Conservation (phyloP, 1,284 basidiomycete species). For the Trametes hirsuta region DNA sequence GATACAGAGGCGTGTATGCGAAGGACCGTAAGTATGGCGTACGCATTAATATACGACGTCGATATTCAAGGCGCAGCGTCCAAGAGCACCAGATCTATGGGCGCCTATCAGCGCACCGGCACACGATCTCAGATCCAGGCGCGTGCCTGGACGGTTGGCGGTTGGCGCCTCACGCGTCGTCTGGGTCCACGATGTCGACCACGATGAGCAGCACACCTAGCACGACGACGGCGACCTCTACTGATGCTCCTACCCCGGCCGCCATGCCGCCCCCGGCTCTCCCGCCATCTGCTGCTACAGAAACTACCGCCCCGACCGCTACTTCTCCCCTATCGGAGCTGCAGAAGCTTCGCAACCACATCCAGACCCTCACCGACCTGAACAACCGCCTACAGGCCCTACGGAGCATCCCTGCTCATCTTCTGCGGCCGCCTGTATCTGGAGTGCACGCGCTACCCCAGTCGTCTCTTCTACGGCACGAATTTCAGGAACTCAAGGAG, state of each 20-base stretch:
- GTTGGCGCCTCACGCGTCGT: neutral
- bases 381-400: constrained; percentile 46
- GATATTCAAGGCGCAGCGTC: too few species aligned
- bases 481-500: constrained; percentile 43
- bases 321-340: constrained; percentile 3
- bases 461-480: constrained; percentile 25
- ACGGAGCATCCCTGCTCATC: constrained; percentile 45
- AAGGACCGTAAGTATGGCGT: too few species aligned
- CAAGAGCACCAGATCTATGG: neutral
- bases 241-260: constrained; percentile 1
- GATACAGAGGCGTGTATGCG: too few species aligned
- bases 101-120: neutral
- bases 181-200: constrained; percentile 7
- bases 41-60: too few species aligned
- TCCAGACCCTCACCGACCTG: constrained; percentile 50
- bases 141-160: neutral
- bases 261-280: constrained; percentile 18
- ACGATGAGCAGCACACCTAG: constrained; percentile 18
- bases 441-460: constrained; percentile 18
- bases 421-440: constrained; percentile 38
- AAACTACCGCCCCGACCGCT: neutral
- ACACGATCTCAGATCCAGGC: constrained; percentile 4
- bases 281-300: neutral
- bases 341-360: constrained; percentile 41
- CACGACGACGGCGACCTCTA: neutral